Percentiles rank a stretch among this genome's conserved stretches.
These are phyloP conservation scores for Populus euphratica DNA, from an alignment of 345 rosid genomes.

Conservation along the genomic window DNA sequence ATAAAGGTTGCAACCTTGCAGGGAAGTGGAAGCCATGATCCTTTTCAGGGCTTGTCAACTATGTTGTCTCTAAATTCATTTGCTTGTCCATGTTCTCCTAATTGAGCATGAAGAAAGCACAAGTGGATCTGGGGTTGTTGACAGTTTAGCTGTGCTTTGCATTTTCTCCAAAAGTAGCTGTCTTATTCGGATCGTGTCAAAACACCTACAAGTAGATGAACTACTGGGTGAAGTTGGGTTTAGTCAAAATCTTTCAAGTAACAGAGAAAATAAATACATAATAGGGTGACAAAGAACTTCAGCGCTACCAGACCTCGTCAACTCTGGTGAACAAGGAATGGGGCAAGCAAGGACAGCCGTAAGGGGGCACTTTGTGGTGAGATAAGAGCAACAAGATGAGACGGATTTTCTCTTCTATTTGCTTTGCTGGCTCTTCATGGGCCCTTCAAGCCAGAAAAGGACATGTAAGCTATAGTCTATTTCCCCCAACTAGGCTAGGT, in stretches of 20 bases:
- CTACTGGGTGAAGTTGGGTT: background rate
- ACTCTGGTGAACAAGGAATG: background rate
- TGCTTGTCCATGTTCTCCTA: background rate
- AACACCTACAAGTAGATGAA: background rate
- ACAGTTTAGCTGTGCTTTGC: background rate
- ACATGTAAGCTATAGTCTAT: background rate
- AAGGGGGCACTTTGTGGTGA: background rate
- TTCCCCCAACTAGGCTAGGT: background rate
- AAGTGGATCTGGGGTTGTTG: background rate
- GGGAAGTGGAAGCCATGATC: background rate
- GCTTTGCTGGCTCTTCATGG: background rate
- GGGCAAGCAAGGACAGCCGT: background rate
- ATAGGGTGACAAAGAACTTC: background rate
- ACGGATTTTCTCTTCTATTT: background rate
- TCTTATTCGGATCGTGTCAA: background rate
- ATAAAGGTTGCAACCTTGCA: background rate
- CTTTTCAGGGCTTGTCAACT: background rate
- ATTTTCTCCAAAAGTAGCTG: background rate
- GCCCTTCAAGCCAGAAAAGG: background rate
- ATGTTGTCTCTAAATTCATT: background rate
- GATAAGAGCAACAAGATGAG: background rate
- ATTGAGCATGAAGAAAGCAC: background rate
- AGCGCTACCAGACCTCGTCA: background rate
- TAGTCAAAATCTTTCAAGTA: background rate
- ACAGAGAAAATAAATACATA: background rate